Evolutionary conservation across 2,329 filamentous ascomycete species (phyloP), one percentile per base, ranked within the genome.

Genomic region (Berkeleyomyces rouxiae): DNA sequence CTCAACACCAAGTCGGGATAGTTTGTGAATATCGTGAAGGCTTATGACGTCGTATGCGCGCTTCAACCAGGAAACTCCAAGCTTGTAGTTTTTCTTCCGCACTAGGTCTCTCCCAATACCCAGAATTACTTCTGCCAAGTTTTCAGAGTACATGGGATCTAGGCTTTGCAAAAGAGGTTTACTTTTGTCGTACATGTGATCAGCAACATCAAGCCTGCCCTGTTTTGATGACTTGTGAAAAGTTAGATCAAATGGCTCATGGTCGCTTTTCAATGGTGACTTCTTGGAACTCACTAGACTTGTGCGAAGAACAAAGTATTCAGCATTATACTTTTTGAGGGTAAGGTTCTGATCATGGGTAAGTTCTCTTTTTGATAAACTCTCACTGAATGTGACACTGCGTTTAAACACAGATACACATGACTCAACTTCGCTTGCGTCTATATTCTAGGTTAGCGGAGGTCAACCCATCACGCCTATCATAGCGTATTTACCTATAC

Each of bases 151-250:
- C 1, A 72, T 66, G 0, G 78, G 71, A 51, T 84, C 78, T 1
- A 81, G 70, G 0, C 61, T 68, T 31, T 68, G 69, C 44, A 67
- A 71, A 7, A 73, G 71, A n/a, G 65, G 73, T 67, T 74, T 73
- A 1, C 82, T 72, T 67, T 87, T 87, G 43, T 72, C 72, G 71
- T 86, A 91, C 77, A 93, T 83, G 71, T 89, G 83, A 62, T 95
- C 88, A 37, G 88, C 88, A 58, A 90, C 80, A 63, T 92, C 87
- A 11, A 87, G 76, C 47, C 85, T 81, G 47, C 82, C 78, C 69
- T 90, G 84, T 67, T 84, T 83, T 84, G 86, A 95, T 39, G 85
- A 81, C 88, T 92, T 16, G 7, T 57, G 16, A 13, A 2, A 9
- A 1, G 60, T 70, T 59, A 72, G 69, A 33, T 7, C 58, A 0